Evolutionary conservation across 768 basidiomycete genomes (phyloP).

Genomic region (Arthromyces matolae): DNA sequence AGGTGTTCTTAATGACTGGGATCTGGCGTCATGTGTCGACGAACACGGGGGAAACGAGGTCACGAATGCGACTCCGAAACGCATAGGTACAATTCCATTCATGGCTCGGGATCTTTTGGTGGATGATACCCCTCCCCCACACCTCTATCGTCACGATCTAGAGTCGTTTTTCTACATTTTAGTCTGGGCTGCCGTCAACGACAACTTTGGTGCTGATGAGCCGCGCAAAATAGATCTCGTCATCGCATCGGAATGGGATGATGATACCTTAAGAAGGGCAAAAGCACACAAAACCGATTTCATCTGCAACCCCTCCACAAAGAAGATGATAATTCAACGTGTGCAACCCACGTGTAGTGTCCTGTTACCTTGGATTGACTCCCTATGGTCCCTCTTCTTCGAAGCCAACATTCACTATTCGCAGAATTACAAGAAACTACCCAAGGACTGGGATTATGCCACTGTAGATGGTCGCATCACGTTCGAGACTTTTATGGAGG

Average conservation of each 20-base stretch:
- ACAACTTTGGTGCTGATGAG: slow-evolving; percentile 11
- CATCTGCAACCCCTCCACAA: neutral
- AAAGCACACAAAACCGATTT: neutral
- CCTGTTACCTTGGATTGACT: neutral
- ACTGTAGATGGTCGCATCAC: neutral
- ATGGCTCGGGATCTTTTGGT: slow-evolving; percentile 26
- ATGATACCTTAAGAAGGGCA: neutral
- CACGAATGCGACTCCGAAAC: slow-evolving; percentile 16
- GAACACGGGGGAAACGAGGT: slow-evolving; percentile 1
- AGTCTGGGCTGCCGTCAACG: slow-evolving; percentile 21
- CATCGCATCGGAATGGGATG: neutral
- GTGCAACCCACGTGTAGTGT: neutral
- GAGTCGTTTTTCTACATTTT: slow-evolving; percentile 28
- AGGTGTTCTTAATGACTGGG: slow-evolving; percentile 28
- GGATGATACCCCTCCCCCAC: slow-evolving; percentile 4
- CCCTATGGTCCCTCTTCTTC: neutral
- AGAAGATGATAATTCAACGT: neutral
- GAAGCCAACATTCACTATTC: neutral
- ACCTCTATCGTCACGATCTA: slow-evolving; percentile 18
- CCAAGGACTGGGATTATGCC: neutral
- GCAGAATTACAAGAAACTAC: no score
- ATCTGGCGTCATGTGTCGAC: slow-evolving; percentile 18
- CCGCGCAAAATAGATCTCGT: neutral
- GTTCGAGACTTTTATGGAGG: neutral
- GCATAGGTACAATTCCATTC: slow-evolving; percentile 27